phyloP scores from a whole-genome alignment of 2,329 filamentous ascomycete genomes.

The Hymenoscyphus fructigenus region DNA sequence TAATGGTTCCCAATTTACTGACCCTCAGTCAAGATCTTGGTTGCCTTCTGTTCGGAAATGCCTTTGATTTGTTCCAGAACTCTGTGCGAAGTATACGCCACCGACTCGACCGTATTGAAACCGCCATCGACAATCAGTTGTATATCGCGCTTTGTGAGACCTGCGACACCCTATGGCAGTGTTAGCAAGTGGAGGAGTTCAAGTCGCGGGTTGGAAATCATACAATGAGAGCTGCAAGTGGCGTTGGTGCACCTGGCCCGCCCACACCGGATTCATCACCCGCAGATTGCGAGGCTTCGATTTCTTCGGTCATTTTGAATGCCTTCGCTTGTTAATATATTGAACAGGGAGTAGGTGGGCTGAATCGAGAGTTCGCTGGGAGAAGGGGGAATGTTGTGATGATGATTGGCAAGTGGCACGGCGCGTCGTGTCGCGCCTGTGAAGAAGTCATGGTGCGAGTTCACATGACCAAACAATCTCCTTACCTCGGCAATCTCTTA shows the following conservation, averaged over 20 bases:
- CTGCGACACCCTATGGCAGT: constrained; percentile 72
- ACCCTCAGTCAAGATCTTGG: constrained; percentile 89
- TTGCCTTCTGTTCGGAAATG: constrained; percentile 95
- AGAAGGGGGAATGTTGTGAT: background rate
- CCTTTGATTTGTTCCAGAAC: constrained; percentile 93
- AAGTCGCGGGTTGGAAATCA: constrained; percentile 4
- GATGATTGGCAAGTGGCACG: background rate
- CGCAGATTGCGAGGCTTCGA: constrained; percentile 66
- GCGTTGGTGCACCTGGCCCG: constrained; percentile 91
- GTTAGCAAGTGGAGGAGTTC: background rate
- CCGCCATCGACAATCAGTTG: constrained; percentile 89
- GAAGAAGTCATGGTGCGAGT: background rate
- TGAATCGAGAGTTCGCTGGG: background rate
- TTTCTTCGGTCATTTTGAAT: constrained; percentile 35
- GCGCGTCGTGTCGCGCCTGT: background rate
- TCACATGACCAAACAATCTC: background rate
- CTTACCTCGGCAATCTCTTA: too few species aligned
- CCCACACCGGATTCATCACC: constrained; percentile 73
- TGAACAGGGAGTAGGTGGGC: background rate
- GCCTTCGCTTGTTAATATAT: background rate
- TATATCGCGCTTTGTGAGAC: constrained; percentile 92
- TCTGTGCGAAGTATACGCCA: constrained; percentile 86
- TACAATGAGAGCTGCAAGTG: constrained; percentile 83
- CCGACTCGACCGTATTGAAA: constrained; percentile 91
- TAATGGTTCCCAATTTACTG: background rate